A percentile compares a stretch with the other conserved stretches of the same genome.
phyloP scores from a whole-genome alignment of 768 basidiomycete genomes.

The Lanmaoa rubissima region DNA sequence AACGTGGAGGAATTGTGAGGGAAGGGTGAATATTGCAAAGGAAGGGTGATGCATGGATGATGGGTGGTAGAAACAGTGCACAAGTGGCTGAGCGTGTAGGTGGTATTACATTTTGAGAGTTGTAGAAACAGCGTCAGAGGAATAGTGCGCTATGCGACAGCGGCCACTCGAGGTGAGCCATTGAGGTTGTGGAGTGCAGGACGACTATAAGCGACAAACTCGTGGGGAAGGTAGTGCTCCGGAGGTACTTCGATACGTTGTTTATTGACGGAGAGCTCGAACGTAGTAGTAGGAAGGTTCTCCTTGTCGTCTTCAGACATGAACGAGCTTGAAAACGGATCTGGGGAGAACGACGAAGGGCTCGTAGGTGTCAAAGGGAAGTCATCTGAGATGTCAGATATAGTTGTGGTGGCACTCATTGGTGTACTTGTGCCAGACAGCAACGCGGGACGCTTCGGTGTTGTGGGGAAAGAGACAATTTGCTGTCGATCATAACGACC shows the following conservation, averaged over 20 bases:
- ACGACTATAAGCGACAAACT: conserved; percentile 77
- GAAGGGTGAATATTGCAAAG: conserved; percentile 59
- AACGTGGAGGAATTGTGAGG: conserved; percentile 43
- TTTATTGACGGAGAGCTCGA: conserved; percentile 74
- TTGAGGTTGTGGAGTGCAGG: conserved; percentile 78
- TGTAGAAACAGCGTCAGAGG: conserved; percentile 44
- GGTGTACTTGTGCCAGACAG: conserved; percentile 65
- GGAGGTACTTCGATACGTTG: conserved; percentile 63
- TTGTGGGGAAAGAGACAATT: conserved; percentile 56
- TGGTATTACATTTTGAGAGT: conserved; percentile 78
- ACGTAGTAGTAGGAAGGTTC: conserved; percentile 64
- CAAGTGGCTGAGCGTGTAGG: conserved; percentile 59
- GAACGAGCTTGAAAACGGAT: conserved; percentile 56
- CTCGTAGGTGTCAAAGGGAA: conserved; percentile 82
- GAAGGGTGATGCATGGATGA: conserved; percentile 61
- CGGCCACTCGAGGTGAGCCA: conserved; percentile 50
- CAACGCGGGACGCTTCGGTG: conserved; percentile 42
- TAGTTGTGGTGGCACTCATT: conserved; percentile 67
- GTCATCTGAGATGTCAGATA: conserved; percentile 78
- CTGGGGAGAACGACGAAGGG: conserved; percentile 45
- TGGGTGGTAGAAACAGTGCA: conserved; percentile 64
- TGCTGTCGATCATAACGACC: conserved; percentile 62
- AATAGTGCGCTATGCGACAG: conserved; percentile 55
- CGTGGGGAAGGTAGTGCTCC: conserved; percentile 78
- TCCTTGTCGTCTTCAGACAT: conserved; percentile 76